Base-by-base conservation (phyloP, 2,329 filamentous ascomycete species). In the Fusarium sterilihyphosum region DNA sequence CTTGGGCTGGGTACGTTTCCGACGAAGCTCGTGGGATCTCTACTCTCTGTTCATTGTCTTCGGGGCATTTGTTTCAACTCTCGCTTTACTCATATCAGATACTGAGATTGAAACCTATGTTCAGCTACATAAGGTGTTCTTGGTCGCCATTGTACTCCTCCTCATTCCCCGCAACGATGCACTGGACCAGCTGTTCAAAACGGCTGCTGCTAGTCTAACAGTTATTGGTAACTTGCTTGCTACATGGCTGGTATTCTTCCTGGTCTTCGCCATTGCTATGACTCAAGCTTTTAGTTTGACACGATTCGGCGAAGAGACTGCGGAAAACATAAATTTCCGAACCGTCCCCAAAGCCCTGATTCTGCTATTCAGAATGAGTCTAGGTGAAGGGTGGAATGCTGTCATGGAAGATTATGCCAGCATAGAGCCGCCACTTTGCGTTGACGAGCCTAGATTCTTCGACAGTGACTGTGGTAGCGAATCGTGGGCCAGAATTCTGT, bases 141-240 rank as follows among this genome's bases (percentile, higher is more conserved):
- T 99, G 38, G 96, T 98, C 26, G 92, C 94, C 14, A 93, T 98
- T 62, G 92, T 96, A 6, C 88, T 98, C 14, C 87, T 99, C 59
- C 89, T 99, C 40, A 99, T 99, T 70, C 96, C 96, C 3, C 91
- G 97, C 59, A 99, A 99, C 81, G 97, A 99, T 78, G 95, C 97
- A 57, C 89, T 99, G 29, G 97, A 99, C 81, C 96, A 99, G 81
- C 90, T 99, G 1, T 99, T 99, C 90, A 99, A 99, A 83, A 99
- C 97, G 4, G 97, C 96, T 0, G 96, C 96, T 17, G 96, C 96
- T 61, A 97, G 94, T 90, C 85, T 99, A 77, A 92, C 94, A 5
- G 92, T 94, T 24, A 99, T 99, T 76, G 90, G 93, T 66, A 99
- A 98, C 80, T 86, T 99, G 49, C 86, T 99, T 44, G 96, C 96